These are phyloP conservation scores for Knufia petricola DNA, from an alignment of 2,329 filamentous ascomycete genomes.

Conservation along the genomic window DNA sequence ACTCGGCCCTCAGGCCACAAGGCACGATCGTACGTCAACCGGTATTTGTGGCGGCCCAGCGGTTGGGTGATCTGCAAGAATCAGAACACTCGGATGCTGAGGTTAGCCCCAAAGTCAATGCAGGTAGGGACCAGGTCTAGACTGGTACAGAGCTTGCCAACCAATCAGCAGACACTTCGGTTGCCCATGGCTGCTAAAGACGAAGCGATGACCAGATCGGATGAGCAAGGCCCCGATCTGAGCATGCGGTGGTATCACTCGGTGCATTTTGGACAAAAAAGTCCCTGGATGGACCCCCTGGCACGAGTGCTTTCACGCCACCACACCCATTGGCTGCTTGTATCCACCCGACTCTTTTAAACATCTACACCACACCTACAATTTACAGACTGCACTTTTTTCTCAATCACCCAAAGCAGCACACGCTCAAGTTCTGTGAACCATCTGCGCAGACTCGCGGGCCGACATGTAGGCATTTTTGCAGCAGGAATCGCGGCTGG, in stretches of 20 bases:
- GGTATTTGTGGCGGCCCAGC: no score
- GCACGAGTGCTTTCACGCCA: conserved; percentile 1
- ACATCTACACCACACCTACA: not conserved
- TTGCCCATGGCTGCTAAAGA: not conserved
- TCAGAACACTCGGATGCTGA: not conserved
- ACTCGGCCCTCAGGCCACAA: no score
- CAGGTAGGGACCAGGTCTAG: not conserved
- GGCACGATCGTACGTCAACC: not conserved
- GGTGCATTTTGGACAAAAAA: conserved; percentile 6
- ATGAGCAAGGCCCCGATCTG: not conserved
- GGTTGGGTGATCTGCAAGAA: not conserved
- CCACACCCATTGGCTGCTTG: conserved; percentile 1
- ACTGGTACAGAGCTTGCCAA: no score
- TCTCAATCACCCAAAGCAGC: not conserved
- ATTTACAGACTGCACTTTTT: not conserved
- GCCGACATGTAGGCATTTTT: no score
- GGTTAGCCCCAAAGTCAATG: no score
- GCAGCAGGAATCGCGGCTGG: not conserved
- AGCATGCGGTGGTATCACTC: conserved; percentile 4
- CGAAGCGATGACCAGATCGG: not conserved
- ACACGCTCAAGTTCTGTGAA: no score
- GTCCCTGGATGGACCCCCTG: not conserved
- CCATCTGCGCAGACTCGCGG: no score
- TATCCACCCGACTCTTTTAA: not conserved
- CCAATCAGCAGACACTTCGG: not conserved